These are phyloP conservation scores for Chionographis japonica DNA, from an alignment of 106 monocot genomes.

Conservation along the genomic window DNA sequence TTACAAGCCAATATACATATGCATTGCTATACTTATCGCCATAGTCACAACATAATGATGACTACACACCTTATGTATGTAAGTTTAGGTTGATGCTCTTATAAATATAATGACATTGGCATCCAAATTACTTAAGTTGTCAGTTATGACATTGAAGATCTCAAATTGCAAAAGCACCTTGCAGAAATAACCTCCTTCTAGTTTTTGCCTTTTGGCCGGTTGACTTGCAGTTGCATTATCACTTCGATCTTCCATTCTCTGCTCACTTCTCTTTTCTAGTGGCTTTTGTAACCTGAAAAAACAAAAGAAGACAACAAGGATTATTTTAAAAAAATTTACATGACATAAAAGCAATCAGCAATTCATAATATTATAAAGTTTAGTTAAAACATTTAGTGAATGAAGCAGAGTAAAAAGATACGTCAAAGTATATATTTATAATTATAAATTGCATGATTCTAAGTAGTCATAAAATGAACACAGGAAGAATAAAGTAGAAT, in stretches of 20 bases:
- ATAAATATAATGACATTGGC: too few species aligned
- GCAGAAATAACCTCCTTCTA: constrained; percentile 53
- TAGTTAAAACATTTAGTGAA: not conserved
- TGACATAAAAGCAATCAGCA: not conserved
- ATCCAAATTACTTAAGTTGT: too few species aligned
- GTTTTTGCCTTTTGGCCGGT: constrained; percentile 81
- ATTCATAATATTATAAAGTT: constrained; percentile 1
- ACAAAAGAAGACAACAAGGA: not conserved
- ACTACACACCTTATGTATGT: too few species aligned
- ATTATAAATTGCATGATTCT: too few species aligned
- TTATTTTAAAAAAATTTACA: not conserved
- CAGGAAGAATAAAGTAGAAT: not conserved
- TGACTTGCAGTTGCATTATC: constrained; percentile 33
- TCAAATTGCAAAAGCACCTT: constrained; percentile 34
- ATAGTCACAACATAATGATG: too few species aligned
- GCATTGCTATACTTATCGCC: too few species aligned
- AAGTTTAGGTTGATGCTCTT: too few species aligned
- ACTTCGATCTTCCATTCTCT: constrained; percentile 18
- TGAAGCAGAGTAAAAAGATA: too few species aligned
- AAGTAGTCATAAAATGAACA: not conserved
- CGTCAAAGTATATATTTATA: too few species aligned
- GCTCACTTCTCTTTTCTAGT: constrained; percentile 18
- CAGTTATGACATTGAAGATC: not conserved
- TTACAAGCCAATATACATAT: too few species aligned
- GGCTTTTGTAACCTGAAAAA: constrained; percentile 39